Percentiles rank a stretch among this genome's conserved stretches.
Conservation (phyloP, 495 filamentous ascomycete species). For the Lasiosphaeris hirsuta region DNA sequence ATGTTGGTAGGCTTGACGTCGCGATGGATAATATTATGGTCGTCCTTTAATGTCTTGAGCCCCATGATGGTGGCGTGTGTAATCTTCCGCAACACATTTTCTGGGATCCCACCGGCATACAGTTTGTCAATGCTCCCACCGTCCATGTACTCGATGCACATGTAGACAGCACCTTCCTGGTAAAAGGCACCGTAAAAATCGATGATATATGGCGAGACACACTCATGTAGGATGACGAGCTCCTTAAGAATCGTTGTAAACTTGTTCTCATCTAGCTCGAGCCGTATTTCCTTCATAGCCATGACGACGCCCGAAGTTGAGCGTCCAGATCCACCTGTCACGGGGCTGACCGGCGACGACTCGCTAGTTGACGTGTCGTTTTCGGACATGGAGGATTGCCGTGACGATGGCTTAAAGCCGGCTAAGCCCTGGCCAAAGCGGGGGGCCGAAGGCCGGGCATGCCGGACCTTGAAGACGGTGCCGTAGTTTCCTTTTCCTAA, state of each 20-base stretch:
- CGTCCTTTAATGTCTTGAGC: conserved; percentile 89
- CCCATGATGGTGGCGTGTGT: conserved; percentile 88
- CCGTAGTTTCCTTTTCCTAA: conserved; percentile 98
- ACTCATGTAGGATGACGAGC: conserved; percentile 92
- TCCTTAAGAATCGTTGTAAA: conserved; percentile 99
- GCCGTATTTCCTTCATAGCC: conserved; percentile 99
- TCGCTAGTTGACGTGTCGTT: conserved; percentile 20
- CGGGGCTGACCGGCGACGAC: conserved; percentile 16
- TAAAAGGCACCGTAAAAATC: conserved; percentile 99
- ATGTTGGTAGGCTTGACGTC: conserved; percentile 99
- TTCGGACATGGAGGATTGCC: conserved; percentile 34
- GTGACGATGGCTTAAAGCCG: conserved; percentile 48
- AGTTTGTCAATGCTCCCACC: conserved; percentile 97
- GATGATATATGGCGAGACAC: conserved; percentile 91
- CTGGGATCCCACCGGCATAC: conserved; percentile 90
- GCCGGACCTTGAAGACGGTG: conserved; percentile 93
- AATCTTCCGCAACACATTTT: conserved; percentile 85
- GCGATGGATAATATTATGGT: conserved; percentile 98
- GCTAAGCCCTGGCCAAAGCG: conserved; percentile 74
- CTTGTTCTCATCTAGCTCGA: conserved; percentile 94
- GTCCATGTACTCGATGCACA: conserved; percentile 99
- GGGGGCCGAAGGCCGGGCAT: conserved; percentile 73
- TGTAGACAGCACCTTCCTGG: conserved; percentile 98
- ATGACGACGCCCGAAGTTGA: conserved; percentile 70
- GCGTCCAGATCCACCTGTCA: conserved; percentile 17